phyloP scores from a whole-genome alignment of 345 rosid genomes.

The Hypericum androsaemum region DNA sequence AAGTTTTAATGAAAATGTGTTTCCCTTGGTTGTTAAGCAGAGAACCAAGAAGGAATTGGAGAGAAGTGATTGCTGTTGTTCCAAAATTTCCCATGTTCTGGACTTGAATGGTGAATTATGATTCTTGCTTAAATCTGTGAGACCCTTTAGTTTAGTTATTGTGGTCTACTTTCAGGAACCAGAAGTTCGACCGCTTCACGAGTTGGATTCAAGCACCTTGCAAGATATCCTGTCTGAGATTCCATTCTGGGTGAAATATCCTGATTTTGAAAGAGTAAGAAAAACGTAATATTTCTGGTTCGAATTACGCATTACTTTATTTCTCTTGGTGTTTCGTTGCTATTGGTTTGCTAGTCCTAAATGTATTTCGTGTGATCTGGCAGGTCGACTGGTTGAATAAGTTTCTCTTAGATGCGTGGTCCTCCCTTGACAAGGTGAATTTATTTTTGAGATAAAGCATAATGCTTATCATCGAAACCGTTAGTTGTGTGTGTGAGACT shows the following conservation, averaged over 20 bases:
- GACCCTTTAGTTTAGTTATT: too few species aligned
- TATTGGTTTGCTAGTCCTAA: not conserved
- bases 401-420: slow-evolving; percentile 58
- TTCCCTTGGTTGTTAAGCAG: too few species aligned
- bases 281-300: not conserved
- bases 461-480: not conserved
- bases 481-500: slow-evolving; percentile 4
- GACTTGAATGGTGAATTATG: too few species aligned
- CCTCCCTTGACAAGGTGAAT: slow-evolving; percentile 61
- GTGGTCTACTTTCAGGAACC: slow-evolving; percentile 33
- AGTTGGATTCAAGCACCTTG: slow-evolving; percentile 33
- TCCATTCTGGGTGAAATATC: slow-evolving; percentile 69
- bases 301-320: not conserved
- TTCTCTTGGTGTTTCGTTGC: not conserved
- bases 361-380: not conserved
- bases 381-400: slow-evolving; percentile 78
- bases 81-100: too few species aligned
- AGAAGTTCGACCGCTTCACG: slow-evolving; percentile 32
- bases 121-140: too few species aligned
- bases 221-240: slow-evolving; percentile 53
- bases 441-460: slow-evolving; percentile 9
- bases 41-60: too few species aligned
- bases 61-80: too few species aligned
- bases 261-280: slow-evolving; percentile 62
- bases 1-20: too few species aligned